Conservation (phyloP, 1,139 yeast species). For the Candida sp. region DNA sequence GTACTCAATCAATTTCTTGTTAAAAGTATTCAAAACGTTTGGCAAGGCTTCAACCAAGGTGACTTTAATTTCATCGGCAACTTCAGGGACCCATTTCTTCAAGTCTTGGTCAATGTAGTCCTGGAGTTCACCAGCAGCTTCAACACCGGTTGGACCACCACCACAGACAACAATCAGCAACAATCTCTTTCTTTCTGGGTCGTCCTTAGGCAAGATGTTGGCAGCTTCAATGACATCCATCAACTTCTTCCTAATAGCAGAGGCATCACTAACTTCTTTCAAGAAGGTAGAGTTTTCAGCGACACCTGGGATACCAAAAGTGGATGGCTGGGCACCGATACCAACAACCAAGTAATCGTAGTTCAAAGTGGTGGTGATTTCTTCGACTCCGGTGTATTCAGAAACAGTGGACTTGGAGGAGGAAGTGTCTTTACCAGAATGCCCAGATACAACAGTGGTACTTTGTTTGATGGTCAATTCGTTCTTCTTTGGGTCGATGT, state of each 20-base stretch:
- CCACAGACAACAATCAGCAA: slow-evolving; percentile 89
- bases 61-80: slow-evolving; percentile 80
- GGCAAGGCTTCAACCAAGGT: slow-evolving; percentile 92
- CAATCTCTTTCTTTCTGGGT: slow-evolving; percentile 80
- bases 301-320: slow-evolving; percentile 95
- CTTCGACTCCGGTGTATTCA: slow-evolving; percentile 42
- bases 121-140: slow-evolving; percentile 93
- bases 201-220: slow-evolving; percentile 71
- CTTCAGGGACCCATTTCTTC: slow-evolving; percentile 86
- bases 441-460: slow-evolving; percentile 56
- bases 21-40: slow-evolving; percentile 86
- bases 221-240: slow-evolving; percentile 88
- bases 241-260: slow-evolving; percentile 73
- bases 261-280: slow-evolving; percentile 87
- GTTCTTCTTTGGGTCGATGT: slow-evolving; percentile 63
- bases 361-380: slow-evolving; percentile 51
- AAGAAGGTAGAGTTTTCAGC: slow-evolving; percentile 84
- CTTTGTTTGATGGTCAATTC: slow-evolving; percentile 59
- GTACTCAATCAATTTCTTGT: slow-evolving; percentile 81
- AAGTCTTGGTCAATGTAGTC: slow-evolving; percentile 94
- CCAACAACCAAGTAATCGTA: slow-evolving; percentile 88
- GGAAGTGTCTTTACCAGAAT: slow-evolving; percentile 55
- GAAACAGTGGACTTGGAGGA: slow-evolving; percentile 54
- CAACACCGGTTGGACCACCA: slow-evolving; percentile 98
- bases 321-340: slow-evolving; percentile 92